phyloP scores from a whole-genome alignment of 2,329 filamentous ascomycete species.

The Pseudogymnoascus sp. region DNA sequence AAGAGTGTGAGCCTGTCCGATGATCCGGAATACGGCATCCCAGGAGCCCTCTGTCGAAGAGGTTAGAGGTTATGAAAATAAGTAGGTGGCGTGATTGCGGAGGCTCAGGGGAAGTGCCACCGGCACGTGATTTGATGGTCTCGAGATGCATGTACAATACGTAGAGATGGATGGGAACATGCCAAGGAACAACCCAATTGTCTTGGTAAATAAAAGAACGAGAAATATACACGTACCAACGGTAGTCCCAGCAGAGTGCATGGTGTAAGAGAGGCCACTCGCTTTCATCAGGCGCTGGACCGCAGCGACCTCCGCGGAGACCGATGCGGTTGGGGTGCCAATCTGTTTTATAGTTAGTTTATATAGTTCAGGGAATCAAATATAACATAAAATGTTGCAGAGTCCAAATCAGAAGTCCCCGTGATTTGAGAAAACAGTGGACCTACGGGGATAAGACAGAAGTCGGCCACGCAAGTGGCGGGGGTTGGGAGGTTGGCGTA shows the following conservation, averaged over 20 bases:
- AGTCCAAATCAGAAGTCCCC: background rate
- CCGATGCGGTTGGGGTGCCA: constrained; percentile 68
- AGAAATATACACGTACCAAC: constrained; percentile 54
- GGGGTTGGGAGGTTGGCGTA: constrained; percentile 55
- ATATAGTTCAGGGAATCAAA: background rate
- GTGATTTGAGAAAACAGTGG: background rate
- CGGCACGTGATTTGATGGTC: background rate
- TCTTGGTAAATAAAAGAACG: background rate
- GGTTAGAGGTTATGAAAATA: constrained; percentile 8
- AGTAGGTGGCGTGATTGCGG: background rate
- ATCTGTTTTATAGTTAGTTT: constrained; percentile 43
- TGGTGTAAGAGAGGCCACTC: constrained; percentile 72
- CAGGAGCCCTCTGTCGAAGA: constrained; percentile 69
- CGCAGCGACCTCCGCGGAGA: constrained; percentile 76
- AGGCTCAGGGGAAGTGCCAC: background rate
- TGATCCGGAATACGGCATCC: constrained; percentile 76
- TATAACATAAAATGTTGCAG: background rate
- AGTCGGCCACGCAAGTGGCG: constrained; percentile 72
- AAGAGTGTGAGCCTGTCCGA: constrained; percentile 76
- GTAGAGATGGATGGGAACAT: background rate
- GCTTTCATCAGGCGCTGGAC: constrained; percentile 78
- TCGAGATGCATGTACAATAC: background rate
- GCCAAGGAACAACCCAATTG: background rate
- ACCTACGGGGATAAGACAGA: constrained; percentile 77
- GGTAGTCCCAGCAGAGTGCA: constrained; percentile 93